phyloP scores from a whole-genome alignment of 805 yeast genomes.

The Candida taoyuanica region DNA sequence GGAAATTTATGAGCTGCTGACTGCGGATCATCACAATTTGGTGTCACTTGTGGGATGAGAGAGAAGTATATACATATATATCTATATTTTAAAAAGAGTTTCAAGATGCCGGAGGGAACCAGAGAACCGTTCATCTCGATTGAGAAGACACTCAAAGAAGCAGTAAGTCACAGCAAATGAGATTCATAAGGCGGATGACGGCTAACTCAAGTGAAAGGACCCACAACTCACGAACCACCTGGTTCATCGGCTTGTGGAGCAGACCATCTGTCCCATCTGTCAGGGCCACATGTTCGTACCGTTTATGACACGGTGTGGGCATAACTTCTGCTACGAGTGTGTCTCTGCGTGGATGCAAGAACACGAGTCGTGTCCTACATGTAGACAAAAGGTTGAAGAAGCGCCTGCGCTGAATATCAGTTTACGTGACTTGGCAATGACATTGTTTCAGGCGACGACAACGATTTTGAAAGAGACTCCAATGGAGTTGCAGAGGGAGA shows the following conservation, averaged over 20 bases:
- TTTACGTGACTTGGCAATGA: constrained; percentile 42
- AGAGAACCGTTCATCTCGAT: constrained; percentile 10
- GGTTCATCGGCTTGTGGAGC: constrained; percentile 24
- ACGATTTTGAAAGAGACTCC: constrained; percentile 4
- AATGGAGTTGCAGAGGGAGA: constrained; percentile 22
- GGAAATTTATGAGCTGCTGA: too few relatives aligned
- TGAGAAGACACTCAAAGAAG: constrained; percentile 14
- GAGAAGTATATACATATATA: too few relatives aligned
- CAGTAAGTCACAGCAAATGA: too few relatives aligned
- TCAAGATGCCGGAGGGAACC: too few relatives aligned
- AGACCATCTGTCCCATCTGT: constrained; percentile 54
- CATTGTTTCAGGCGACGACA: constrained; percentile 33
- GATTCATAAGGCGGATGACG: too few relatives aligned
- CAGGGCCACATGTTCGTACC: constrained; percentile 68
- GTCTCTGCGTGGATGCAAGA: constrained; percentile 57
- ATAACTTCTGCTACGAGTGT: constrained; percentile 68
- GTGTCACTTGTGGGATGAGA: too few relatives aligned
- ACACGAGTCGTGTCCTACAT: constrained; percentile 63
- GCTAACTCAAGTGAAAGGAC: constrained; percentile 1
- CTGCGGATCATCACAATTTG: too few relatives aligned
- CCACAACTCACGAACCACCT: constrained; percentile 12
- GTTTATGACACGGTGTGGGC: constrained; percentile 63
- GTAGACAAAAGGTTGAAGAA: constrained; percentile 45
- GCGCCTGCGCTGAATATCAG: constrained; percentile 52
- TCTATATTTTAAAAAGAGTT: too few relatives aligned